phyloP scores from a whole-genome alignment of 2,329 filamentous ascomycete species.

The Neonectria faginata region DNA sequence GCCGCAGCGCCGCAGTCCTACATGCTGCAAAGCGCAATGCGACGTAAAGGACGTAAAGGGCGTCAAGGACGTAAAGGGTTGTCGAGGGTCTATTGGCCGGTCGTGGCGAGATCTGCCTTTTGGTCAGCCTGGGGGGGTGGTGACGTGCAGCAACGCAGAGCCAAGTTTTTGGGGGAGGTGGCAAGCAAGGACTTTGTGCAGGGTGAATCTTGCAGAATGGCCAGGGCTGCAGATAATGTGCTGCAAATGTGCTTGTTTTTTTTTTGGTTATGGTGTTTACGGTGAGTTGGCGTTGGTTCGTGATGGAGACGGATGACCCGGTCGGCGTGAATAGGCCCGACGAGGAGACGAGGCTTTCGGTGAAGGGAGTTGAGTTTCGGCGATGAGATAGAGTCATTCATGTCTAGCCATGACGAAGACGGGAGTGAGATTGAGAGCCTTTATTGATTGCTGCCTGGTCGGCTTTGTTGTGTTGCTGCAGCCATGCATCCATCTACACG shows the following conservation, averaged over 20 bases:
- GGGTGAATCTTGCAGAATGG: slow-evolving; percentile 2
- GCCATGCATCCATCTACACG: slow-evolving; percentile 9
- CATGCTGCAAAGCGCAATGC: not conserved
- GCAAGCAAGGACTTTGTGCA: not conserved
- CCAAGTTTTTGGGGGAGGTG: not conserved
- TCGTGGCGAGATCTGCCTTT: slow-evolving; percentile 22
- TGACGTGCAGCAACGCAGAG: slow-evolving; percentile 15
- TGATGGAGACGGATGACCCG: not conserved
- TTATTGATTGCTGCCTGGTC: not conserved
- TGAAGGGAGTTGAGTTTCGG: not conserved
- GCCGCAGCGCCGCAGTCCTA: not conserved
- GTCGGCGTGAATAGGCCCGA: not conserved
- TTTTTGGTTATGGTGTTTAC: not conserved
- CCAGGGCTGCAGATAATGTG: slow-evolving; percentile 10
- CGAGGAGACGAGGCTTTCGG: not conserved
- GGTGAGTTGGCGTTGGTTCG: not conserved
- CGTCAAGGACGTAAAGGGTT: not conserved
- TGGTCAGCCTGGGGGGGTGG: slow-evolving; percentile 9
- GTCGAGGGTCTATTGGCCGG: slow-evolving; percentile 1
- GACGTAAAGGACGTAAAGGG: no score
- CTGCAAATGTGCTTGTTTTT: not conserved
- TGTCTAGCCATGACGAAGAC: not conserved
- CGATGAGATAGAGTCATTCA: not conserved
- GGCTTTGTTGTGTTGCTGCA: not conserved
- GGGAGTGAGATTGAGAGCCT: not conserved